Base-by-base conservation (phyloP, 1,139 yeast species). In the Pichia norvegensis region DNA sequence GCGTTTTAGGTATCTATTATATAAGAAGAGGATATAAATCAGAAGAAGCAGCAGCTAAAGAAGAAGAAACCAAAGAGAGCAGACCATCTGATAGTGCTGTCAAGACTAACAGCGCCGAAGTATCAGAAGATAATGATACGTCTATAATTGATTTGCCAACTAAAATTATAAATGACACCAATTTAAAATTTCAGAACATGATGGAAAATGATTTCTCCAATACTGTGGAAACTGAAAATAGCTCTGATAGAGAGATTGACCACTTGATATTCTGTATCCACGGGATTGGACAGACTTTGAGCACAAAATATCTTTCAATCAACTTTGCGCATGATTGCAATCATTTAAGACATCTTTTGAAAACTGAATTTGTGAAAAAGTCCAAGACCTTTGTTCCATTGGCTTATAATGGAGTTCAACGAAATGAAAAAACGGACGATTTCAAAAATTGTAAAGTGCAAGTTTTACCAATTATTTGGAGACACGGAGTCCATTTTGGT, bases 241-340 rank as follows among this genome's bases (percentile, higher is more conserved):
- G 65, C 21, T 66, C 73, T 5, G 64, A 70, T 36, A 67, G 95
- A 49, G 70, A 77, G 29, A 72, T 88, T 17, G 88, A 86, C 43
- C 97, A 92, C 64, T 66, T 92, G 46, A 76, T 90, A 1, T 68
- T 92, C 17, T 92, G 95, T 53, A 75, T 90, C 40, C 98, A 92
- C 63, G 97, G 98, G 0, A 86, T 92, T 52, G 97, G 97, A 1
- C 98, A 92, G 62, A 79, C 83, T 37, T 69, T 92, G 49, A 94
- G 95, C 4, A 77, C 79, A 45, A 79, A 79, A 55, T 83, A 84
- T 55, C 88, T 88, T 52, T 79, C 85, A 33, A 80, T 88, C 41
- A 87, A 87, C 59, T 92, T 92, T 65, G 81, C 92, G 4, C 95
- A 88, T 62, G 87, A 92, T 25, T 78, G 88, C 46, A 85, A 85